These are phyloP conservation scores for Albophoma yamanashiensis DNA, from an alignment of 2,329 filamentous ascomycete species.

Conservation along the genomic window DNA sequence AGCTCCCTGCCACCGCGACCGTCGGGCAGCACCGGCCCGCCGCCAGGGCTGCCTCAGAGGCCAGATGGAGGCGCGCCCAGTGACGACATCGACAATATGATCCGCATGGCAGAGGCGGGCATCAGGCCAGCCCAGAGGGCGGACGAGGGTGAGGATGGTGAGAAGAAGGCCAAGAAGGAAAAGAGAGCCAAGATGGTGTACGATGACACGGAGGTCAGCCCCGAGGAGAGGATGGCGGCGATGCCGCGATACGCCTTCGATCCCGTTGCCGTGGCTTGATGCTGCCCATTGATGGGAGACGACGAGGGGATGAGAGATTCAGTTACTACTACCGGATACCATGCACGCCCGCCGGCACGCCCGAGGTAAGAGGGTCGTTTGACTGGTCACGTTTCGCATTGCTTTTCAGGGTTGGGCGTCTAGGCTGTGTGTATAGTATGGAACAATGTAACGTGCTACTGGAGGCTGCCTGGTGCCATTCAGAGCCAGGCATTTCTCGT, in stretches of 20 bases:
- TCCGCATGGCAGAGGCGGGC: conserved; percentile 53
- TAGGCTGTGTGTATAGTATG: not conserved
- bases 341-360: not conserved
- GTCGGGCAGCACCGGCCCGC: conserved; percentile 24
- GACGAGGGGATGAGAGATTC: not conserved
- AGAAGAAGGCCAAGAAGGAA: conserved; percentile 57
- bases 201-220: conserved; percentile 66
- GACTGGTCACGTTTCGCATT: not conserved
- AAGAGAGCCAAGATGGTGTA: conserved; percentile 68
- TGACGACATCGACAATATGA: conserved; percentile 56
- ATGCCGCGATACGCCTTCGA: conserved; percentile 63
- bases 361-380: not conserved
- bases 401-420: not conserved
- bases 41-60: conserved; percentile 32
- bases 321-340: not conserved
- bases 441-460: not conserved
- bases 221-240: conserved; percentile 81
- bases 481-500: not conserved
- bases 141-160: conserved; percentile 32
- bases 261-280: not conserved
- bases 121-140: conserved; percentile 34
- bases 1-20: conserved; percentile 35
- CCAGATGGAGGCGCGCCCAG: conserved; percentile 35
- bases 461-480: not conserved
- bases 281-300: too few species aligned